Evolutionary conservation across 352 stramenopile species (phyloP).

Genomic region (Phytopythium montanum): DNA sequence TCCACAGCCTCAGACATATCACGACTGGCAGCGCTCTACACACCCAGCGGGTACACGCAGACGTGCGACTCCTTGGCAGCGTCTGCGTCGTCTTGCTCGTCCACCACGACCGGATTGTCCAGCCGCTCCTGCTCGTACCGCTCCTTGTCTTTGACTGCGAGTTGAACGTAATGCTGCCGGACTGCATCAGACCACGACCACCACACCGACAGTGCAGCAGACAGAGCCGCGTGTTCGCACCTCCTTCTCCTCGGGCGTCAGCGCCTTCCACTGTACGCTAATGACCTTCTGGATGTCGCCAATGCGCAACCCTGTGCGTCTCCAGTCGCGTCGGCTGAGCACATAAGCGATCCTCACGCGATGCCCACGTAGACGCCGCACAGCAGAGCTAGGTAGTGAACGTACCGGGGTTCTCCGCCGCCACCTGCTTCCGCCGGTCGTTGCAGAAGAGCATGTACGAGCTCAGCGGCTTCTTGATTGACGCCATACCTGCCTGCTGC

Average conservation of each 20-base stretch:
- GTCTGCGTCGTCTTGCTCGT: slow-evolving; percentile 42
- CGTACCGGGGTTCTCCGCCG: slow-evolving; percentile 51
- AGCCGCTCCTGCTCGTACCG: slow-evolving; percentile 74
- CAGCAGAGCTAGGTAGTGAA: neutral
- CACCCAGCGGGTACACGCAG: slow-evolving; percentile 57
- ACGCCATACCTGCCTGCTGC: slow-evolving; percentile 34
- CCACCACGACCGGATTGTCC: slow-evolving; percentile 55
- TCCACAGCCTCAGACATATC: too few species aligned
- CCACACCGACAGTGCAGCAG: neutral
- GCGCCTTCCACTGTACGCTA: slow-evolving; percentile 86
- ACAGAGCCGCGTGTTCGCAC: slow-evolving; percentile 11
- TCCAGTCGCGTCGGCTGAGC: neutral
- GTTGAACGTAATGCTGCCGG: slow-evolving; percentile 66
- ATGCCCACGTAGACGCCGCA: neutral
- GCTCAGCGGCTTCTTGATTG: slow-evolving; percentile 82
- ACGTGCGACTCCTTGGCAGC: slow-evolving; percentile 17
- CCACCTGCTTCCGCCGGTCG: slow-evolving; percentile 66
- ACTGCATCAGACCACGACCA: neutral
- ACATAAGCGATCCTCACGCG: neutral
- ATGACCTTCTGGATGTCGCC: slow-evolving; percentile 89
- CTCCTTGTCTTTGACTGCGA: slow-evolving; percentile 86
- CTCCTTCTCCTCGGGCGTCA: slow-evolving; percentile 83
- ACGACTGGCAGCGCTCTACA: neutral
- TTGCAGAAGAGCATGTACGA: slow-evolving; percentile 86
- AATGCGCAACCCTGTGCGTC: slow-evolving; percentile 35